These are phyloP conservation scores for Diaporthe helianthi DNA, from an alignment of 2,329 filamentous ascomycete genomes.

Conservation along the genomic window DNA sequence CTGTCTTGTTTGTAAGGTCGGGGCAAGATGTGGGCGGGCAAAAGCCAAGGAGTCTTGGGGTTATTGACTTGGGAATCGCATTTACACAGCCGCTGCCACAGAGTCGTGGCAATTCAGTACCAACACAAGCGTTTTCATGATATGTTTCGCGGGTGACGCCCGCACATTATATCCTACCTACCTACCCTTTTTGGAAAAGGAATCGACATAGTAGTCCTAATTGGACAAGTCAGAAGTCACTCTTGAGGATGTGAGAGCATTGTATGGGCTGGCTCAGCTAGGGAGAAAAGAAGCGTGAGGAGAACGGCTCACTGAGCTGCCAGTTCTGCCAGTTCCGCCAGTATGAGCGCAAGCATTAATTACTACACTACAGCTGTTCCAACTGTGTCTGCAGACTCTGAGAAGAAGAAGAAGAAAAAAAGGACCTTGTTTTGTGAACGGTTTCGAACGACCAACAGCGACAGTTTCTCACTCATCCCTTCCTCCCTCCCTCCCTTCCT, in stretches of 20 bases:
- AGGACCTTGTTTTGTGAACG: not conserved
- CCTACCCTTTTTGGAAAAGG: not conserved
- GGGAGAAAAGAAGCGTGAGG: not conserved
- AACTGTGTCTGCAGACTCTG: not conserved
- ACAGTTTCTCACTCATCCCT: not conserved
- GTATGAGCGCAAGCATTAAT: not conserved
- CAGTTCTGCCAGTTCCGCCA: too few species aligned
- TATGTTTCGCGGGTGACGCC: not conserved
- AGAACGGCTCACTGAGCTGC: not conserved
- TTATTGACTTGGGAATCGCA: conserved; percentile 12
- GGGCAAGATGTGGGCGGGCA: conserved; percentile 1
- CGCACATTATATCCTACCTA: not conserved
- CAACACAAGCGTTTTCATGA: conserved; percentile 17
- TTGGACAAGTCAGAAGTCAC: not conserved
- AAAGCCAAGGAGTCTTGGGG: conserved; percentile 17
- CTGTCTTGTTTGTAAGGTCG: conserved; percentile 2
- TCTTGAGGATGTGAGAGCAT: not conserved
- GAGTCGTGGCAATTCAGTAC: not conserved
- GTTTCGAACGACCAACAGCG: not conserved
- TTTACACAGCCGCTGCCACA: conserved; percentile 17
- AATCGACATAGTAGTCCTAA: not conserved
- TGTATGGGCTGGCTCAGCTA: not conserved
- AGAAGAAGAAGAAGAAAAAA: too few species aligned
- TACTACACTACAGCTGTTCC: not conserved
- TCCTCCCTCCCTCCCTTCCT: too few species aligned